Evolutionary conservation across 2,329 filamentous ascomycete genomes (phyloP), one percentile per base, ranked within the genome.

Genomic region (Aspergillus neoniger): DNA sequence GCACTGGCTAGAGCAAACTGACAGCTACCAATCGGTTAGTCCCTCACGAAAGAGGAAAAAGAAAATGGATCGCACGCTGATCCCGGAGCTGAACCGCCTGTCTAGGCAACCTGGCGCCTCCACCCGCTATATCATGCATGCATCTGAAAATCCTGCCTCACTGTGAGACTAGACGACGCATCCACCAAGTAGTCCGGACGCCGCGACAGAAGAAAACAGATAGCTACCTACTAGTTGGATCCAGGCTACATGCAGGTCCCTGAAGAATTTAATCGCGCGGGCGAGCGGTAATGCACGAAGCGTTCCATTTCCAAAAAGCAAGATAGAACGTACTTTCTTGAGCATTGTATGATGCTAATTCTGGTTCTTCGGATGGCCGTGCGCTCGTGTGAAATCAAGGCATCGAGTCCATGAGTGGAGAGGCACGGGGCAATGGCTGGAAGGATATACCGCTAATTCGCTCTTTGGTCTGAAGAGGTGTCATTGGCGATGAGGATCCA

Each of bases 31-130:
- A 55, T 55, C 36, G 50, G 32, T 12, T 43, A 44, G 21, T 14
- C 36, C 21, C 41, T 39, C 36, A 43, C 51, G 25, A 12, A 43
- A 36, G 32, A 36, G 32, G 32, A 36, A 36, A 36, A 36, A 36
- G 32, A 36, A 36, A 25, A 41, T 43, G 15, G 36, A 41, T 17
- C 21, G 51, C 30, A 43, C 25, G 61, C 55, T 59, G 61, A 65
- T 68, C 65, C 30, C 39, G 64, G 58, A 52, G 52, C 41, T 32
- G 50, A 49, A 65, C 57, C 54, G 41, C 64, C 59, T 57, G 49
- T 65, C 58, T 14, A 58, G 58, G 54, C 58, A 47, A 55, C 25
- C 21, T 39, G 23, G 38, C 14, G 17, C 9, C 38, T 15, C 38
- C 32, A 47, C 44, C 47, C 23, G 23, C 36, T 53, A 53, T 38